These are phyloP conservation scores for Kluyveromyces sp. DNA, from an alignment of 1,139 yeast species.

Conservation along the genomic window DNA sequence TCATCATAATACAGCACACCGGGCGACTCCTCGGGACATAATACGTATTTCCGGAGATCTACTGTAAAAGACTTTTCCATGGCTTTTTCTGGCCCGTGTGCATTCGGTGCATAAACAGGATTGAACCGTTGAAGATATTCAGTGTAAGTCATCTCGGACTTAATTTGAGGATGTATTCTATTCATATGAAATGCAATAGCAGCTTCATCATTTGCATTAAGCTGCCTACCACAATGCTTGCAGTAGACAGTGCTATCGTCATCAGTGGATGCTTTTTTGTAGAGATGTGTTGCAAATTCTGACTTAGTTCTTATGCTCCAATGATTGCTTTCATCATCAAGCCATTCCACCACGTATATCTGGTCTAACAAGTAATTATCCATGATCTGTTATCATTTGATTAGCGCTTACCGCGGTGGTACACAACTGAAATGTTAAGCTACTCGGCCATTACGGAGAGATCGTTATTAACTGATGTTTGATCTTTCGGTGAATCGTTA, in stretches of 20 bases:
- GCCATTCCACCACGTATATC: conserved; percentile 1
- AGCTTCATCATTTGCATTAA: not conserved
- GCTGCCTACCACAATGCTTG: conserved; percentile 4
- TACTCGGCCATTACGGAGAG: no score
- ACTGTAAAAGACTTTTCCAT: conserved; percentile 7
- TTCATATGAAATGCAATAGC: conserved; percentile 1
- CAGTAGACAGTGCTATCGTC: not conserved
- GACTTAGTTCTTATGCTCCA: not conserved
- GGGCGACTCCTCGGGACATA: conserved; percentile 4
- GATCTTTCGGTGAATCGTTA: not conserved
- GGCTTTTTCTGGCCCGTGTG: conserved; percentile 1
- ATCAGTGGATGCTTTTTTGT: not conserved
- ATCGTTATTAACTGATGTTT: no score
- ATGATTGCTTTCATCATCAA: not conserved
- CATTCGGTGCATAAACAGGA: conserved; percentile 1
- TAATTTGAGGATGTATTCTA: conserved; percentile 5
- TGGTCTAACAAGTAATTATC: not conserved
- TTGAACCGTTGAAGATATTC: conserved; percentile 4
- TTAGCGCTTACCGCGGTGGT: no score
- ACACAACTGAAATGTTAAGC: no score
- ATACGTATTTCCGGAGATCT: conserved; percentile 4
- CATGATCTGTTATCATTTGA: not conserved
- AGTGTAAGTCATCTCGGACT: conserved; percentile 3
- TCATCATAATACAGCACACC: conserved; percentile 40
- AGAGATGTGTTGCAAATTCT: not conserved